Conservation (phyloP, 225 moss, liverwort and hornwort genomes). For the Takakia lepidozioides region DNA sequence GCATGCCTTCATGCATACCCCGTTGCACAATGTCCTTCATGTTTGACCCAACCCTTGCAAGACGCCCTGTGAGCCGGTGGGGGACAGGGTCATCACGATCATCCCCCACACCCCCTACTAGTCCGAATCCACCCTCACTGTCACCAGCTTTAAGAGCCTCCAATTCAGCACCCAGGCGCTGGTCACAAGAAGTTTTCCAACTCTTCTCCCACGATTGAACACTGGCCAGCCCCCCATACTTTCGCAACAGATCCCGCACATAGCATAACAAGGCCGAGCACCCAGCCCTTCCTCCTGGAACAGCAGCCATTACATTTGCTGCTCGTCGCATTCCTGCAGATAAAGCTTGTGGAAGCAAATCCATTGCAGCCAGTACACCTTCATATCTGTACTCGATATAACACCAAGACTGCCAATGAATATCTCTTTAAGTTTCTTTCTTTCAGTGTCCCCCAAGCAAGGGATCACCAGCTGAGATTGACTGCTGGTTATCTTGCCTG, state of each 20-base stretch:
- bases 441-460: too few species aligned
- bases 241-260: constrained; percentile 76
- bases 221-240: constrained; percentile 62
- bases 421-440: too few species aligned
- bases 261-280: constrained; percentile 78
- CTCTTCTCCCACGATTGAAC: constrained; percentile 88
- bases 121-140: constrained; percentile 71
- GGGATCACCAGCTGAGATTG: too few species aligned
- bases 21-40: constrained; percentile 77
- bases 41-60: constrained; percentile 40
- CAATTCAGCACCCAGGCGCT: constrained; percentile 80
- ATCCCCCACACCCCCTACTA: constrained; percentile 68
- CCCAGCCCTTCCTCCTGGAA: constrained; percentile 82
- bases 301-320: constrained; percentile 76
- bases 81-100: constrained; percentile 79
- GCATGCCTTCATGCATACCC: constrained; percentile 51
- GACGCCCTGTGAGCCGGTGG: constrained; percentile 73
- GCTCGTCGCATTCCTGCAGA: constrained; percentile 93
- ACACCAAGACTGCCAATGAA: too few species aligned
- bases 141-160: constrained; percentile 95
- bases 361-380: constrained; percentile 85
- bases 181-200: constrained; percentile 84
- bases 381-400: constrained; percentile 84
- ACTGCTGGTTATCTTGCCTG: too few species aligned
- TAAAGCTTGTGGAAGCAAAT: constrained; percentile 87